Evolutionary conservation across 352 stramenopile species (phyloP).

Genomic region (Phytophthora pseudosyringae): DNA sequence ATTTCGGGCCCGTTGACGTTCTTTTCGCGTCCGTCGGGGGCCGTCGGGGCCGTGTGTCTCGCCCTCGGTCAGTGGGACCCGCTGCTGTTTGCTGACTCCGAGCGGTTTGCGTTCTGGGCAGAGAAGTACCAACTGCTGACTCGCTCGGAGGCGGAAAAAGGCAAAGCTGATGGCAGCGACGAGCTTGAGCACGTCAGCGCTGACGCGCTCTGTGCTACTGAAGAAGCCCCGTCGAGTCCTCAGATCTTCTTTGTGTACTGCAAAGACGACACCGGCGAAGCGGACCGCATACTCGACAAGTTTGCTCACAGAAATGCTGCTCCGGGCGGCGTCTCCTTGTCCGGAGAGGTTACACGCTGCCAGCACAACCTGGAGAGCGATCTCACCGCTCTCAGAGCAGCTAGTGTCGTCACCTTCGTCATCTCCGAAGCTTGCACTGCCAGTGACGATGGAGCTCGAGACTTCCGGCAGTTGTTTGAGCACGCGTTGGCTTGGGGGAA

Average conservation of each 20-base stretch:
- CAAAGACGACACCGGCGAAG: slow-evolving; percentile 9
- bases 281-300: slow-evolving; percentile 5
- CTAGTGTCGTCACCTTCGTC: slow-evolving; percentile 42
- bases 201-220: background rate
- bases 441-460: slow-evolving; percentile 1
- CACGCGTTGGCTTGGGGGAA: slow-evolving; percentile 42
- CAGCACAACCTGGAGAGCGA: slow-evolving; percentile 28
- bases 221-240: slow-evolving; percentile 3
- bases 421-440: slow-evolving; percentile 43
- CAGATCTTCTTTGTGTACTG: slow-evolving; percentile 31
- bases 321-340: slow-evolving; percentile 9
- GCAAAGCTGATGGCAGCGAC: background rate
- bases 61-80: slow-evolving; percentile 52
- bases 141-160: slow-evolving; percentile 6
- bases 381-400: slow-evolving; percentile 26
- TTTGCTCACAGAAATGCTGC: slow-evolving; percentile 22
- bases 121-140: slow-evolving; percentile 30
- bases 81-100: slow-evolving; percentile 32
- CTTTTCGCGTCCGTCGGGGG: slow-evolving; percentile 51
- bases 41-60: slow-evolving; percentile 52
- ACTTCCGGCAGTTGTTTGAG: slow-evolving; percentile 49
- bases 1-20: slow-evolving; percentile 45
- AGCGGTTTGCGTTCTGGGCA: slow-evolving; percentile 24
- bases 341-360: slow-evolving; percentile 20
- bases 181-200: background rate